Base-by-base conservation (phyloP, 352 stramenopile genomes). In the Phytophthora sp. region DNA sequence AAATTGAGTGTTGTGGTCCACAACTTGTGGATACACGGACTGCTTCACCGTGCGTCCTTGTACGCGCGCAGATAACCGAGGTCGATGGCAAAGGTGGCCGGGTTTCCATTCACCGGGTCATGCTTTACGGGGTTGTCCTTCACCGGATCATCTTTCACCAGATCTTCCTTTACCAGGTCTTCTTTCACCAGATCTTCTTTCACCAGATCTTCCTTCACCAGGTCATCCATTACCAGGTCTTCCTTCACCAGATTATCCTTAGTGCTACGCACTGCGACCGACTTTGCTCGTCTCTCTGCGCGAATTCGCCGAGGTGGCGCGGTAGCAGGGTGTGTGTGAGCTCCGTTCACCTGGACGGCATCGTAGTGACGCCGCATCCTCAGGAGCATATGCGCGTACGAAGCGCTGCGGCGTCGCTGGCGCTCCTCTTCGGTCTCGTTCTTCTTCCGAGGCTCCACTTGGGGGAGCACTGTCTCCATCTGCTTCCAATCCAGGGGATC, bases 281-380 rank as follows among this genome's bases (percentile, higher is more conserved):
- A 74, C 37, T 71, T 54, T 10, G 38, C 50, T 23, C 52, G 64
- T 49, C 54, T 61, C 12, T 56, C 54, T 3, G 49, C 27, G 6
- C 62, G 66, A 34, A 64, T 50, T 20, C 66, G 35, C 32, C 66
- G 56, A n/a, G 66, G 66, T 21, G 62, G 61, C 11, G 41, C 66
- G 15, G 66, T 63, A 35, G 48, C 45, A 10, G 66, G 55, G 10
- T 24, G 49, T 27, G 37, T n/a, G 21, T 56, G 21, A 13, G 18
- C 44, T 37, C 66, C 54, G 45, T 71, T 64, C 39, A 61, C 38
- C 26, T 75, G 66, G 15, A 75, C 62, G 7, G 49, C 26, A 37
- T 64, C 54, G 32, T 76, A 76, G 41, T 76, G 62, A 3, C 37
- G 55, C 21, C 57, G 45, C 67, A 76, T 76, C 7, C 62, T 56